Base-by-base conservation (phyloP, 1,284 basidiomycete genomes). In the Tremellales sp. region DNA sequence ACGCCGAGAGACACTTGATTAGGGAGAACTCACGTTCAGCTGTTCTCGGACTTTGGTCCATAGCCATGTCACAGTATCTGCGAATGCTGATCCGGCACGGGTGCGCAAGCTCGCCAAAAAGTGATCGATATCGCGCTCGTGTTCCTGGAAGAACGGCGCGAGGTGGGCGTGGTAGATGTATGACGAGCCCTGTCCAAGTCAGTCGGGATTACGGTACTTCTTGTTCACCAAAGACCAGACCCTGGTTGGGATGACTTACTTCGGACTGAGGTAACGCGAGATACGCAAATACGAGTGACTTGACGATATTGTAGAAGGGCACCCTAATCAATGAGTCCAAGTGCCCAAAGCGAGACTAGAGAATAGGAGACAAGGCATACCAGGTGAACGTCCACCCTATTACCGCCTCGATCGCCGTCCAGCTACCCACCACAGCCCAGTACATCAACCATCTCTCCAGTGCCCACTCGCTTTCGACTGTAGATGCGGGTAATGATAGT, bases 241-340 rank as follows among this genome's bases (percentile, higher is more conserved):
- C 24, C 21, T 10, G 41, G 23, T 15, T 17, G 11, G 22, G 10
- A 2, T 37, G 24, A 73, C 77, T 54, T 51, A 84, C 86, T 78
- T 86, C 80, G 3, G 81, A 84, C 73, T 86, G 83, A 12, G 86
- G 85, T 4, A 88, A 77, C 2, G 85, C 78, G 37, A 89, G 72
- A 75, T 84, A 89, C 23, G 89, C 76, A 24, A 89, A 75, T 66
- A 88, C 80, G 11, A 82, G 26, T 7, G 83, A 84, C 62, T 87
- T 85, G 57, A 81, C 51, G 61, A 88, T 81, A 77, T 82, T 85
- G 68, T 89, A 89, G 69, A 89, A 86, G 3, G 87, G 86, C 41
- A 89, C 68, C 85, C 87, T 88, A 51, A 21, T 27, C 12, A 21
- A 33, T 43, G 23, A 31, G 41, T 12, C 19, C 8, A 23, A 42